A percentile compares a stretch with the other conserved stretches of the same genome.
Conservation (phyloP, 73 alveolate genomes). For the Stentor roeselii region DNA sequence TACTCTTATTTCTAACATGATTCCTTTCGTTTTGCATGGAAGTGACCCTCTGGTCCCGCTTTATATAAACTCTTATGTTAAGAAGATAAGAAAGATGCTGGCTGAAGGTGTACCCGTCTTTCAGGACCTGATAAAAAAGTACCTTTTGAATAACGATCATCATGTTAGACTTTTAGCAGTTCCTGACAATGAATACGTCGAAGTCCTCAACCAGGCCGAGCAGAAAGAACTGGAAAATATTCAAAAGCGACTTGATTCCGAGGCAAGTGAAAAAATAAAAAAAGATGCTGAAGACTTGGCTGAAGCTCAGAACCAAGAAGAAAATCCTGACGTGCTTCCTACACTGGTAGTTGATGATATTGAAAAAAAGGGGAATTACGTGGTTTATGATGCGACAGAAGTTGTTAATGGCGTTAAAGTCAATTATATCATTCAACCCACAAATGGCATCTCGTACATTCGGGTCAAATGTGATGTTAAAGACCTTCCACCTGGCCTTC, state of each 20-base stretch:
- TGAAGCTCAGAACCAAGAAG: conserved; percentile 47
- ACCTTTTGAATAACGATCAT: conserved; percentile 54
- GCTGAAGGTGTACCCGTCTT: conserved; percentile 55
- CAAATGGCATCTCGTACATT: conserved; percentile 76
- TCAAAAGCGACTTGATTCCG: conserved; percentile 41
- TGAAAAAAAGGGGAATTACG: conserved; percentile 45
- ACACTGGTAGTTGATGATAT: conserved; percentile 59
- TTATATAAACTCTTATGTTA: conserved; percentile 51
- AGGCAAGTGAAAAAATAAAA: conserved; percentile 46
- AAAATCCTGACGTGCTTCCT: conserved; percentile 64
- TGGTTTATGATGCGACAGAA: conserved; percentile 38
- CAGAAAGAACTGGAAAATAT: conserved; percentile 36
- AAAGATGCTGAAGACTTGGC: conserved; percentile 48
- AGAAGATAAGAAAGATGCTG: conserved; percentile 53
- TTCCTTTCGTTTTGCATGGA: conserved; percentile 54
- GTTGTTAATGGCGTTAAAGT: conserved; percentile 27
- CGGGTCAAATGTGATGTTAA: conserved; percentile 60
- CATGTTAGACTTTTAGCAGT: conserved; percentile 39
- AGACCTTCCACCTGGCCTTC: conserved; percentile 53
- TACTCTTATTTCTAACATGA: conserved; percentile 49
- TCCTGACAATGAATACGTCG: conserved; percentile 57
- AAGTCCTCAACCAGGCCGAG: conserved; percentile 44
- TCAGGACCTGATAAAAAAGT: conserved; percentile 50
- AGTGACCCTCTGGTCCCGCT: conserved; percentile 64
- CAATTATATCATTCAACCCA: conserved; percentile 53